Evolutionary conservation across 164 flowering plant genomes (phyloP).

Genomic region (Vitis rotundifolia): DNA sequence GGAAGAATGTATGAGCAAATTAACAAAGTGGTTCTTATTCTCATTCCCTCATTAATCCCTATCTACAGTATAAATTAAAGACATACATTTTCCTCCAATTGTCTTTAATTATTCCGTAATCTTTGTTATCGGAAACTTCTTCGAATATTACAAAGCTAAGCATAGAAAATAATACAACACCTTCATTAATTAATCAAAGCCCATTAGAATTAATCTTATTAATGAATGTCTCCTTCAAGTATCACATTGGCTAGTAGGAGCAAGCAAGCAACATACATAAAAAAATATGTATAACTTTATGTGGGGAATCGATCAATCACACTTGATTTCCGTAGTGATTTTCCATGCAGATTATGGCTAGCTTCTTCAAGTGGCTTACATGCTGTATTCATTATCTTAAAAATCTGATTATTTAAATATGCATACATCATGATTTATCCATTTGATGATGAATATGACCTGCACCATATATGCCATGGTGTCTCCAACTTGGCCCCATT

Average conservation of each 20-base stretch:
- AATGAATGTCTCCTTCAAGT: slow-evolving; percentile 1
- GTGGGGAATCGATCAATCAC: slow-evolving; percentile 39
- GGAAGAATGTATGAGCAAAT: no score
- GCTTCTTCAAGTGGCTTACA: slow-evolving; percentile 15
- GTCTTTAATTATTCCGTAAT: no score
- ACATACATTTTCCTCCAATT: no score
- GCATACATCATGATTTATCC: slow-evolving; percentile 9
- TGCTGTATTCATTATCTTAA: slow-evolving; percentile 23
- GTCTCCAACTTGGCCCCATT: no score
- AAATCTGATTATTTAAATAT: not conserved
- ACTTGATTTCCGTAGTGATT: slow-evolving; percentile 16
- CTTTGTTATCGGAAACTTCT: no score
- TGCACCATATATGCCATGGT: slow-evolving; percentile 11
- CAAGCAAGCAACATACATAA: not conserved
- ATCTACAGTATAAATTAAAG: no score
- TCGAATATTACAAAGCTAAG: no score
- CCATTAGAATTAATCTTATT: not conserved
- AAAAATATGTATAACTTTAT: slow-evolving; percentile 7
- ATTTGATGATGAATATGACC: slow-evolving; percentile 19
- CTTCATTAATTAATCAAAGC: no score
- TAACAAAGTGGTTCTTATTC: no score
- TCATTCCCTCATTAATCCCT: no score
- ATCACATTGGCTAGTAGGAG: not conserved
- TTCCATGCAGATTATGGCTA: slow-evolving; percentile 26
- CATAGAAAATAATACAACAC: no score